Conservation (phyloP, 2,329 filamentous ascomycete species). For the Torrubiella hemipterigena region DNA sequence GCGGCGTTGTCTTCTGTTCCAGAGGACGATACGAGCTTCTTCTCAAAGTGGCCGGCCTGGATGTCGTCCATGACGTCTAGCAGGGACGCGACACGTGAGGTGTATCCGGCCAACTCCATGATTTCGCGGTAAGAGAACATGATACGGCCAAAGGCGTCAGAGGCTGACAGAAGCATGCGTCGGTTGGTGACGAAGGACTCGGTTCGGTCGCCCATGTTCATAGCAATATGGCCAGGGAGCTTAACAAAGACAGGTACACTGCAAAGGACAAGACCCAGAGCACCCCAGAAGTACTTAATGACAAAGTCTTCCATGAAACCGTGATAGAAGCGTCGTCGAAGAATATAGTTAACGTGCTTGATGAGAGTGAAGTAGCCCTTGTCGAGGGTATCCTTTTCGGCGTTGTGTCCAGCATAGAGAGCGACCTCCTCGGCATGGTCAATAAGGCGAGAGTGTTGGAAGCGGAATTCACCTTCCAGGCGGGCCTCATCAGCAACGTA, state of each 20-base stretch:
- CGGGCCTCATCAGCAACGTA: constrained; percentile 94
- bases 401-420: constrained; percentile 80
- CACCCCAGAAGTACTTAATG: constrained; percentile 99
- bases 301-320: constrained; percentile 99
- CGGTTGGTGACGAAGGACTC: constrained; percentile 87
- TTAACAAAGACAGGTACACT: constrained; percentile 95
- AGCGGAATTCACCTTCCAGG: constrained; percentile 90
- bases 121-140: constrained; percentile 99
- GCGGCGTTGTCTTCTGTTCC: constrained; percentile 71
- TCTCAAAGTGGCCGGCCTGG: constrained; percentile 80
- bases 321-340: constrained; percentile 84
- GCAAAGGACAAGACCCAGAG: constrained; percentile 80
- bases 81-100: constrained; percentile 78
- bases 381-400: constrained; percentile 90
- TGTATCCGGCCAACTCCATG: constrained; percentile 91
- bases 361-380: constrained; percentile 99
- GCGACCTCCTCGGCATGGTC: constrained; percentile 95
- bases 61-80: constrained; percentile 94
- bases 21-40: constrained; percentile 87
- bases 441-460: constrained; percentile 87
- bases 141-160: constrained; percentile 86
- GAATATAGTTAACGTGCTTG: constrained; percentile 95
- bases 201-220: constrained; percentile 59
- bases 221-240: constrained; percentile 56
- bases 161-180: constrained; percentile 81